A percentile compares a stretch with the other conserved stretches of the same genome.
These are phyloP conservation scores for Pyracantha coccinea DNA, from an alignment of 331 rosid genomes.

Conservation along the genomic window DNA sequence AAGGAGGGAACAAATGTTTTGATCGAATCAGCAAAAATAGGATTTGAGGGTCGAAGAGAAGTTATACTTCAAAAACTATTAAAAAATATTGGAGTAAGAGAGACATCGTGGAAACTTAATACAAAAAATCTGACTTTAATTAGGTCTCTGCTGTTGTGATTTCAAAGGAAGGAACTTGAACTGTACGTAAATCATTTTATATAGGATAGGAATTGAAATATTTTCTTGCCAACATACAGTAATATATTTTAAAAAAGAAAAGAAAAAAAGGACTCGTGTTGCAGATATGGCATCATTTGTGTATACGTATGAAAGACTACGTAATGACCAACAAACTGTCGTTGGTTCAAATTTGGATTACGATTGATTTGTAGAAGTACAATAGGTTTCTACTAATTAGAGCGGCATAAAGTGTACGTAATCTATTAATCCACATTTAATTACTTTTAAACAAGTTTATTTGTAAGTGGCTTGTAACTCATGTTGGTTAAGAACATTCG, in stretches of 20 bases:
- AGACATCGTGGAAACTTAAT: not conserved
- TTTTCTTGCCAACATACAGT: not conserved
- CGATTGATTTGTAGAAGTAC: no score
- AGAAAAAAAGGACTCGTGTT: no score
- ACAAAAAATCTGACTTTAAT: not conserved
- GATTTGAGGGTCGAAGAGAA: not conserved
- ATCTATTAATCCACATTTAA: no score
- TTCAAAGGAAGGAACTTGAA: not conserved
- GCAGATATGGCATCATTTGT: no score
- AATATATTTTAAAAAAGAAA: not conserved
- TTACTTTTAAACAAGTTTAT: no score
- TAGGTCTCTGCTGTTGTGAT: not conserved
- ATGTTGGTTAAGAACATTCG: no score
- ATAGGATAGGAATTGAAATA: not conserved
- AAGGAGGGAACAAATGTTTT: not conserved
- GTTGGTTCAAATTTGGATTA: no score
- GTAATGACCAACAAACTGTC: no score
- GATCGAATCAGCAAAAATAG: not conserved
- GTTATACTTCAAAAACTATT: not conserved
- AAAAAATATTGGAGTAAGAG: not conserved
- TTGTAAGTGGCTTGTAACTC: no score
- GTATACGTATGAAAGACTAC: no score
- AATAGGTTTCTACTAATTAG: no score
- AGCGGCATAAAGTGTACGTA: no score
- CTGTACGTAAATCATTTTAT: not conserved